Evolutionary conservation across 176 grass and related monocot species (phyloP), one percentile per base, ranked within the genome.

Genomic region (Alopecurus myosuroides): DNA sequence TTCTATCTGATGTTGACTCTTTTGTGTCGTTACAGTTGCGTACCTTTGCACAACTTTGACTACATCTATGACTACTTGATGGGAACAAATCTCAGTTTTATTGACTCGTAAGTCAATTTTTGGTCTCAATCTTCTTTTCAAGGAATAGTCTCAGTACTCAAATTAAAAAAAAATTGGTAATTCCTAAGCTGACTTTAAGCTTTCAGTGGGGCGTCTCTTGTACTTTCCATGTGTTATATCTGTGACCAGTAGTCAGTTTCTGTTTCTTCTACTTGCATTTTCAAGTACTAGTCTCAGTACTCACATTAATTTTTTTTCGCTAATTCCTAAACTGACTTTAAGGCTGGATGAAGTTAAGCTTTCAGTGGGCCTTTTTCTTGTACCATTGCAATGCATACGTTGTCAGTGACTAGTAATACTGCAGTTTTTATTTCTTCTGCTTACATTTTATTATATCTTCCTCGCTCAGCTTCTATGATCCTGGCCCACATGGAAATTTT

Each of bases 1-100:
- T 42, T 87, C 9, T 19, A 82, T 90, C 25, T 73, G 67, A 69
- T 50, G 53, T 74, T 33, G 60, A 89, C 76, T 37, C 17, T 86
- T 77, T 22, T 79, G 28, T 92, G 7, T 25, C 30, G 70, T 87
- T 90, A 35, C 89, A 98, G 96, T 51, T 98, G 96, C 87, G 89
- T 98, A 69, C 96, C 96, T 78, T 88, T 98, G 29, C 93, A 94
- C 62, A 95, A 94, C 80, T 98, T 98, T 87, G 96, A 95, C 74
- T 94, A 95, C 60, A 55, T 98, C 31, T 95, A 94, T 77, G 89
- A 94, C 68, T 98, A 98, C 76, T 78, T 98, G 83, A 88, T 98
- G 89, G 93, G 88, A 46, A 79, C 91, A 82, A 94, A 94, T 86
- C 23, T 95, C 51, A 98, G 96, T 83, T 98, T 94, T 69, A 49